Evolutionary conservation across 2,329 filamentous ascomycete genomes (phyloP), one percentile per base, ranked within the genome.

Genomic region (Sporothrix inflata): DNA sequence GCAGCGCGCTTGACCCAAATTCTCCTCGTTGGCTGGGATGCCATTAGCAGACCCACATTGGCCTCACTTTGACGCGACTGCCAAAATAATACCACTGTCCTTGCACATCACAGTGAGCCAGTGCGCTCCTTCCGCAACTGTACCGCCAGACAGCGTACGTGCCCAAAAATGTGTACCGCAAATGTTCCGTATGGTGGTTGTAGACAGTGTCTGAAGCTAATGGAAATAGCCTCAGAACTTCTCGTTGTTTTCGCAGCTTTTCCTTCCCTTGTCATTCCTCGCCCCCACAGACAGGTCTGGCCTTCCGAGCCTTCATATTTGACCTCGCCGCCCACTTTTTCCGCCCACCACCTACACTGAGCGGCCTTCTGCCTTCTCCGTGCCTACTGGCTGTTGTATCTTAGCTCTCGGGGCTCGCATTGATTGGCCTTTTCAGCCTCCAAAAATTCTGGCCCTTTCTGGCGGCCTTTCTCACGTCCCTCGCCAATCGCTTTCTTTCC

Each of bases 211-310:
- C 34, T 51, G 55, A 24, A 66, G 51, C 61, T 71, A 63, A 63
- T 61, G 24, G 30, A 69, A 73, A 73, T 69, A 73, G 69, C 69
- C 72, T 73, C 69, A 73, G 69, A 45, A 67, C n/a, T 61, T 70
- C 66, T 69, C n/a, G 69, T 55, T 51, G 24, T 7, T 69, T 69
- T 69, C 51, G 51, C 38, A 21, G n/a, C n/a, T 61, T 38, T 66
- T 45, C 30, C 30, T 16, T 21, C 19, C 16, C 42, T 30, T 66
- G 38, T n/a, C 11, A 51, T 49, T 67, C 11, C 47, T 30, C 27
- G 57, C 30, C 34, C 34, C 57, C 34, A 63, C 57, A 63, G 57
- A 61, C 57, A 63, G 53, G 19, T 38, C 49, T 69, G 66, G 49
- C 66, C 66, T 57, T 42, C 27, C 19, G 1, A 27, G n/a, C 21